Evolutionary conservation across 208 protist species (phyloP), one percentile per base, ranked within the genome.

Genomic region (Naegleria fowleri): DNA sequence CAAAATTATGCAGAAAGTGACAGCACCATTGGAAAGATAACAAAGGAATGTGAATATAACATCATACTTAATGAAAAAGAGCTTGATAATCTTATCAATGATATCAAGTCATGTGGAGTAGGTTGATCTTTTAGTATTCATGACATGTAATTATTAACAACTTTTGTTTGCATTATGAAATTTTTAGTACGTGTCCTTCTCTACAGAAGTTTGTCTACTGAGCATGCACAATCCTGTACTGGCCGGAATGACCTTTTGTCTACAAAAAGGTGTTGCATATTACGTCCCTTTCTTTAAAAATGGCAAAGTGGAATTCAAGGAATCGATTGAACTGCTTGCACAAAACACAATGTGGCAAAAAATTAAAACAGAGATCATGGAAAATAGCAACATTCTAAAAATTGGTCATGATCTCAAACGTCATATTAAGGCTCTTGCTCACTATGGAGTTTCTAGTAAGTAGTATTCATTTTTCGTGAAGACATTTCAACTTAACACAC

Each of bases 381-480:
- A 88, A 55, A 39, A 88, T 88, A 5, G 6, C 11, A 88, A 58
- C 15, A 88, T 88, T 58, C 19, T 39, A 15, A 88, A 88, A n/a
- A 58, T 88, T 38, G 39, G 41, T 6, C 84, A 88, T 38, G 29
- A 88, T 58, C 4, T 88, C 25, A 88, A 88, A 43, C 5, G 55
- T 39, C 39, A 88, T 55, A 88, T 88, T 15, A 88, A 88, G 41
- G 55, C n/a, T 33, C 41, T 88, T n/a, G 7, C 13, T 22, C 5
- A 11, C 13, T 88, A 58, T 58, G 41, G 41, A 0, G 39, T 48
- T 58, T 36, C 39, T n/a, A 58, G n/a, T 79, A 38, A 79, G n/a
- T 79, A 75, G 16, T 29, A 22, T 11, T n/a, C 2, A 16, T 29
- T 79, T 88, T 58, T 29, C 11, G 19, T 67, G 11, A 29, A 22